Evolutionary conservation across 129 eudicot genomes (phyloP).

Genomic region (Flaveria ramosissima): DNA sequence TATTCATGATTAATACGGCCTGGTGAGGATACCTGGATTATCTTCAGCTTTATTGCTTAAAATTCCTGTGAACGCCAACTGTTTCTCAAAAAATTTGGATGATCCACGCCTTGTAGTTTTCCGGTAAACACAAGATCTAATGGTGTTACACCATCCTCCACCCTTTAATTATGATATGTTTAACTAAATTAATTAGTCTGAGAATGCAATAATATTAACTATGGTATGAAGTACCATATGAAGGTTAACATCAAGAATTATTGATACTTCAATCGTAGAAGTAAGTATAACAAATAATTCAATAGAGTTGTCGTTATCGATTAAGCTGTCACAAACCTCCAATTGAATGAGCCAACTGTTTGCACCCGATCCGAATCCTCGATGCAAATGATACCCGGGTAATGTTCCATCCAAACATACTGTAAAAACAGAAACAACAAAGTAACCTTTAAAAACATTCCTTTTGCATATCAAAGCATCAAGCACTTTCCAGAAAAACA

Average conservation of each 20-base stretch:
- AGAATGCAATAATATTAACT: not conserved
- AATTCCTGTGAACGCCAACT: slow-evolving; percentile 75
- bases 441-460: not conserved
- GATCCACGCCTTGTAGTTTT: slow-evolving; percentile 95
- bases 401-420: slow-evolving; percentile 97
- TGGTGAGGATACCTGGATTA: slow-evolving; percentile 74
- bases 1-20: not conserved
- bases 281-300: slow-evolving; percentile 26
- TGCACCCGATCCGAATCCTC: slow-evolving; percentile 84
- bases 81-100: slow-evolving; percentile 67
- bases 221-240: not conserved
- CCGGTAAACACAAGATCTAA: slow-evolving; percentile 85
- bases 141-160: slow-evolving; percentile 97
- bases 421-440: slow-evolving; percentile 36
- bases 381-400: slow-evolving; percentile 91
- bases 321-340: slow-evolving; percentile 70
- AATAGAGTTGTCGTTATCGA: slow-evolving; percentile 27
- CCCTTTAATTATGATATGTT: slow-evolving; percentile 53
- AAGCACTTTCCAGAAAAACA: not conserved
- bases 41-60: slow-evolving; percentile 91
- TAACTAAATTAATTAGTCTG: not conserved
- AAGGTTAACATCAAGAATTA: slow-evolving; percentile 33
- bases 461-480: not conserved
- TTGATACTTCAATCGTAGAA: not conserved
- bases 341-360: slow-evolving; percentile 97